Percentiles rank a stretch among this genome's conserved stretches.
Evolutionary conservation across 1,284 basidiomycete species (phyloP).

Genomic region (Lignosus rhinocerotis): DNA sequence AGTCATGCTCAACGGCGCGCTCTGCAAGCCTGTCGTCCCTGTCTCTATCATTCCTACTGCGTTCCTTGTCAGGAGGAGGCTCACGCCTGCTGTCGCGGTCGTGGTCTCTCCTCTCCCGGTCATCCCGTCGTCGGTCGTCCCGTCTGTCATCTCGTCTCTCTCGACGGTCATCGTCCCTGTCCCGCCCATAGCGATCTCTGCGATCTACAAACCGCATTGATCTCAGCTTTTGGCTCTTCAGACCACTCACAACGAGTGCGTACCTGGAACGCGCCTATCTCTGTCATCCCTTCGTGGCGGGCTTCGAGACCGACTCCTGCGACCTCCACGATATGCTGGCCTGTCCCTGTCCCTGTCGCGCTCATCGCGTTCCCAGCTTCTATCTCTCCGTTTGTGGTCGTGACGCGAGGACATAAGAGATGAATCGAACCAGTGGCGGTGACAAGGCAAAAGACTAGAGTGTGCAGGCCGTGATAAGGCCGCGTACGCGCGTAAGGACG

Average conservation of each 20-base stretch:
- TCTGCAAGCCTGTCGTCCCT: slow-evolving; percentile 21
- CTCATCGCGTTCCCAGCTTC: slow-evolving; percentile 66
- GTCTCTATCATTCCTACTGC: slow-evolving; percentile 25
- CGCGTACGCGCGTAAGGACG: background rate
- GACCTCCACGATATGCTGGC: slow-evolving; percentile 41
- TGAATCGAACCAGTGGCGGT: background rate
- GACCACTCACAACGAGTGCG: slow-evolving; percentile 10
- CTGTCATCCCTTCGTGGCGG: slow-evolving; percentile 52
- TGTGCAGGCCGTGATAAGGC: no score
- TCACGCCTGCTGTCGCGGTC: slow-evolving; percentile 27
- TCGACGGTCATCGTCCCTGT: slow-evolving; percentile 32
- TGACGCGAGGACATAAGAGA: slow-evolving; percentile 48
- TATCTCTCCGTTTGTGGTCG: slow-evolving; percentile 61
- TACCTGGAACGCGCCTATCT: slow-evolving; percentile 44
- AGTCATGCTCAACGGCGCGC: slow-evolving; percentile 10
- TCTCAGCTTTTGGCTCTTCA: background rate
- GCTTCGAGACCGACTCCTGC: slow-evolving; percentile 70
- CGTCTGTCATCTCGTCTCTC: slow-evolving; percentile 28
- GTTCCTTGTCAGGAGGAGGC: slow-evolving; percentile 22
- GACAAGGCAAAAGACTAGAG: background rate
- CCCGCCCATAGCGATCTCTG: slow-evolving; percentile 31
- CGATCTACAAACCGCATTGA: slow-evolving; percentile 25
- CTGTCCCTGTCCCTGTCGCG: slow-evolving; percentile 71
- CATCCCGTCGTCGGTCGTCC: slow-evolving; percentile 36
- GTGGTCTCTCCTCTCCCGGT: slow-evolving; percentile 29